These are phyloP conservation scores for Pichia insulana DNA, from an alignment of 805 yeast species.

Conservation along the genomic window DNA sequence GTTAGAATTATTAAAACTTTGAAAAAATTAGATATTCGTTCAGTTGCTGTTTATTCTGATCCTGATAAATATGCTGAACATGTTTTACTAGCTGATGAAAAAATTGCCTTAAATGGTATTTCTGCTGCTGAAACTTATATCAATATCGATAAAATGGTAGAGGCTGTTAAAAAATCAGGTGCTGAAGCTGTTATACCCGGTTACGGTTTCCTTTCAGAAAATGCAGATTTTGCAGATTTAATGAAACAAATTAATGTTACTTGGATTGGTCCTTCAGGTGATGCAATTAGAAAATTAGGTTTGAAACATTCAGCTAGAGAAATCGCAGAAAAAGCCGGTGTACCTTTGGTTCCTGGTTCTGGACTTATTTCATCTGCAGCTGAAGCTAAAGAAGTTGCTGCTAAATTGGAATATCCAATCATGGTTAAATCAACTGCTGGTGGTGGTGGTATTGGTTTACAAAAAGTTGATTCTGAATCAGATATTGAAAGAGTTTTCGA, in stretches of 20 bases:
- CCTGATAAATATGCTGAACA: constrained; percentile 86
- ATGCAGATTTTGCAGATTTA: constrained; percentile 90
- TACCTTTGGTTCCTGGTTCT: constrained; percentile 97
- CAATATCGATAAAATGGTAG: constrained; percentile 72
- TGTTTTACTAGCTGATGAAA: constrained; percentile 72
- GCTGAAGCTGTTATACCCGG: constrained; percentile 98
- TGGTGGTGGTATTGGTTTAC: constrained; percentile 98
- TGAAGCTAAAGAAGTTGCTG: constrained; percentile 73
- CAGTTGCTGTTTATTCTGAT: constrained; percentile 87
- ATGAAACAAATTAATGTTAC: constrained; percentile 76
- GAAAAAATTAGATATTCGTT: constrained; percentile 64
- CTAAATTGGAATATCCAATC: constrained; percentile 71
- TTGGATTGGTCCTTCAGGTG: constrained; percentile 95
- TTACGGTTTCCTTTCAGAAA: constrained; percentile 92
- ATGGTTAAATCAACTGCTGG: constrained; percentile 98
- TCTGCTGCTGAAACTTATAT: constrained; percentile 90
- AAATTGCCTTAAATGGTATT: constrained; percentile 69
- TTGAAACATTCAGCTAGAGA: constrained; percentile 95
- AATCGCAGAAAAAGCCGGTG: constrained; percentile 84
- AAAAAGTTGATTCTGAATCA: constrained; percentile 74
- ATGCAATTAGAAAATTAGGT: constrained; percentile 84
- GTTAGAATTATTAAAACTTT: constrained; percentile 87
- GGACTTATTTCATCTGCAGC: constrained; percentile 62
- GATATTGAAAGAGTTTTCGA: constrained; percentile 82
- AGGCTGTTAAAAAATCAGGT: constrained; percentile 73